Base-by-base conservation (phyloP, 2,329 filamentous ascomycete species). In the Cytospora chrysosperma region DNA sequence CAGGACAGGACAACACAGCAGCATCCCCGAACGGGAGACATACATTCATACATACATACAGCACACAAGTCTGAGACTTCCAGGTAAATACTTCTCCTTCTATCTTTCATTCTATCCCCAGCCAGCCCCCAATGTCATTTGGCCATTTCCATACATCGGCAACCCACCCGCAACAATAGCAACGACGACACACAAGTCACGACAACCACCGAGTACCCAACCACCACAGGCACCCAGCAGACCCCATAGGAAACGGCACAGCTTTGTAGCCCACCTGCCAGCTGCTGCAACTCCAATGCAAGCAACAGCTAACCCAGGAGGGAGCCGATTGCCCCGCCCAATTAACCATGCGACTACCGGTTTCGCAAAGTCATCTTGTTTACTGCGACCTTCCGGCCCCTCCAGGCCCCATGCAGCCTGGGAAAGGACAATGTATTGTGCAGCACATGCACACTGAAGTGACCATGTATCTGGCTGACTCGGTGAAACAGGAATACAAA, bases 381-480 rank as follows among this genome's bases (percentile, higher is more conserved):
- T n/a, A 24, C n/a, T 24, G 8, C 43, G 19, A 47, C 43, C 43
- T 24, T 47, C 43, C 43, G 7, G 43, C n/a, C 26, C 19, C 40
- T 50, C 40, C n/a, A 40, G 28, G 34, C 21, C 21, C 30, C 37
- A 13, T 28, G 28, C 51, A 34, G 51, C 21, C 59, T 43, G 37
- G 51, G 50, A 28, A 28, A 37, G 37, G 6, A 56, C 17, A 56
- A 55, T 47, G 27, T 58, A 51, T 40, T 55, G 26, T 19, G n/a
- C 49, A 37, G 51, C 21, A 21, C 24, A 32, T 19, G 12, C n/a
- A 2, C 17, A 52, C 8, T 4, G n/a, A n/a, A n/a, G 3, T 43
- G 59, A 4, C 4, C 12, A 19, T 7, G 4, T n/a, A n/a, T n/a
- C n/a, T 28, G 10, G 21, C 64, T 66, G 58, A 66, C 54, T 40